phyloP scores from a whole-genome alignment of 768 basidiomycete genomes.

The Tulasnella sp. region DNA sequence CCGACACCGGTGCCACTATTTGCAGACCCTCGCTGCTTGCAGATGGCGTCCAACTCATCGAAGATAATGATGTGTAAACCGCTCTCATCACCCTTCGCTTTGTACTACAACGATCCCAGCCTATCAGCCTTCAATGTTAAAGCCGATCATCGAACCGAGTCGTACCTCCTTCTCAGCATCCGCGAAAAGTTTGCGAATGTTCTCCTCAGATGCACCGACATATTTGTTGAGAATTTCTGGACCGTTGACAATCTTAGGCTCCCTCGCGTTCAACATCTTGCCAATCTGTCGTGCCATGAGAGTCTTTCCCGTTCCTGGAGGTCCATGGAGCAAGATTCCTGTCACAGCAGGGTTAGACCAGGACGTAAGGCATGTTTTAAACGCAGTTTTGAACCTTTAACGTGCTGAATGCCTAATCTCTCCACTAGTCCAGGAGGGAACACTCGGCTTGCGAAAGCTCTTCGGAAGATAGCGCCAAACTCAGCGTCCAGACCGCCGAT shows the following conservation, averaged over 20 bases:
- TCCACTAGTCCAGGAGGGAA: conserved; percentile 97
- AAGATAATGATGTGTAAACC: conserved; percentile 99
- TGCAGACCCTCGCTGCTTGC: conserved; percentile 96
- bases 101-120: conserved; percentile 65
- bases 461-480: conserved; percentile 95
- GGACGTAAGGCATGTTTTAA: background rate
- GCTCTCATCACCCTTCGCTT: conserved; percentile 95
- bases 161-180: conserved; percentile 96
- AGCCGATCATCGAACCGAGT: background rate
- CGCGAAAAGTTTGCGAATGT: conserved; percentile 94
- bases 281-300: conserved; percentile 98
- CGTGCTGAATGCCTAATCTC: conserved; percentile 96
- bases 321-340: conserved; percentile 94
- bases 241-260: conserved; percentile 98
- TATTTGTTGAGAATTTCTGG: conserved; percentile 97
- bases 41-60: conserved; percentile 97
- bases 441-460: conserved; percentile 97
- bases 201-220: conserved; percentile 97
- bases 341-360: background rate
- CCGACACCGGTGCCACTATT: conserved; percentile 93
- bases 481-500: conserved; percentile 97
- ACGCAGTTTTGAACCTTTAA: conserved; percentile 72
- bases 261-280: conserved; percentile 97
- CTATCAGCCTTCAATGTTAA: background rate
- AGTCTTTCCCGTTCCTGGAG: conserved; percentile 98